Evolutionary conservation across 331 rosid genomes (phyloP).

Genomic region (Telfairia occidentalis): DNA sequence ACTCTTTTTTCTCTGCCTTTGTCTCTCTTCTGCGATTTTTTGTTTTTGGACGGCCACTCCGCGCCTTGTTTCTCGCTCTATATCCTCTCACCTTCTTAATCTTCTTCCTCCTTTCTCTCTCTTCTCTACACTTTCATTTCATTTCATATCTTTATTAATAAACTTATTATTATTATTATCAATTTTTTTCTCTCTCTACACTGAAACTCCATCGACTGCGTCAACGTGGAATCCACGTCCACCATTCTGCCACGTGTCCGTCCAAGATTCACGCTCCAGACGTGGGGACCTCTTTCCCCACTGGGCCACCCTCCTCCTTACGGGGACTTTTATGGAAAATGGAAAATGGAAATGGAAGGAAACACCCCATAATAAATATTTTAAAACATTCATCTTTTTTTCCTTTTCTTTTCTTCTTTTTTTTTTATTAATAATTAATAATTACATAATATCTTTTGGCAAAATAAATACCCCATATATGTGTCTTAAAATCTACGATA

Average conservation of each 20-base stretch:
- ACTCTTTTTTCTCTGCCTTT: conserved; percentile 6
- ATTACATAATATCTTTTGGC: background rate
- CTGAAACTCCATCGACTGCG: conserved; percentile 26
- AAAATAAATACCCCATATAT: background rate
- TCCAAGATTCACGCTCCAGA: conserved; percentile 29
- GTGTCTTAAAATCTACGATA: background rate
- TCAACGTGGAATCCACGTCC: conserved; percentile 60
- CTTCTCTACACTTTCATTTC: background rate
- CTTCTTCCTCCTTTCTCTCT: conserved; percentile 12
- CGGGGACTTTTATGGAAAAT: background rate
- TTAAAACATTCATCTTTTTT: background rate
- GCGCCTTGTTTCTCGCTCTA: conserved; percentile 18
- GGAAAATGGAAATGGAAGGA: background rate
- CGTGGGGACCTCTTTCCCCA: conserved; percentile 50
- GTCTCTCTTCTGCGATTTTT: conserved; percentile 5
- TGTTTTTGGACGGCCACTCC: conserved; percentile 15
- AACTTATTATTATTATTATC: too few relatives aligned
- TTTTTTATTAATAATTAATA: background rate
- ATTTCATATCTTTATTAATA: background rate
- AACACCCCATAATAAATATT: background rate
- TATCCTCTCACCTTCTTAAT: background rate
- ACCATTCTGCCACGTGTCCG: conserved; percentile 42
- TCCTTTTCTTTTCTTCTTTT: background rate
- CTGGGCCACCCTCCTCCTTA: background rate
- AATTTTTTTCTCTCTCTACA: background rate